These are phyloP conservation scores for Saitozyma sp. DNA, from an alignment of 768 basidiomycete species.

Conservation along the genomic window DNA sequence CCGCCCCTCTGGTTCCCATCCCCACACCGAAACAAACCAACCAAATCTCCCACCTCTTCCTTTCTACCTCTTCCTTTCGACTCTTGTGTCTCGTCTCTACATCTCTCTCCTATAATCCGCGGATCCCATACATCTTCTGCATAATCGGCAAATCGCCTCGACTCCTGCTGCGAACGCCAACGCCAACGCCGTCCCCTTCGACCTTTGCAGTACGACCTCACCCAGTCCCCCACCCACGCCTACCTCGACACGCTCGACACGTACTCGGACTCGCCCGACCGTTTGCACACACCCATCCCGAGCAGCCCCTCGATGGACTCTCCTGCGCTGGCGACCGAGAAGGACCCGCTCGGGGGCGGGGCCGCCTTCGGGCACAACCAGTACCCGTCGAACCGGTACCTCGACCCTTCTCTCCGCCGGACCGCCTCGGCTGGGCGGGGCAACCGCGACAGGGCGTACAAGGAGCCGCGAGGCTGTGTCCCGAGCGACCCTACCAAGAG, in stretches of 20 bases:
- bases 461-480: constrained; percentile 17
- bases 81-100: too few relatives aligned
- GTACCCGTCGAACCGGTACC: constrained; percentile 27
- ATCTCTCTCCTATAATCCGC: too few relatives aligned
- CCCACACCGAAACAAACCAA: too few relatives aligned
- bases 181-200: background rate
- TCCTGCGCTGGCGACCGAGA: constrained; percentile 21
- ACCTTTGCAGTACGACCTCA: constrained; percentile 26
- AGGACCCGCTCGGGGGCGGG: constrained; percentile 18
- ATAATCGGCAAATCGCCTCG: too few relatives aligned
- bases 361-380: constrained; percentile 26
- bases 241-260: constrained; percentile 42
- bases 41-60: too few relatives aligned
- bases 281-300: constrained; percentile 16
- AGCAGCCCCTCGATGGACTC: constrained; percentile 18
- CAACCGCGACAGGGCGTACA: background rate
- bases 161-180: background rate
- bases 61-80: too few relatives aligned
- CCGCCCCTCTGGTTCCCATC: too few relatives aligned
- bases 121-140: too few relatives aligned
- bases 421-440: background rate
- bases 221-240: constrained; percentile 40
- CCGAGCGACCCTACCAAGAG: constrained; percentile 36
- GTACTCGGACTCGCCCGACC: constrained; percentile 30
- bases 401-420: constrained; percentile 14